A percentile compares a stretch with the other conserved stretches of the same genome.
Conservation (phyloP, 1,284 basidiomycete species). For the Ceratobasidium sp. region DNA sequence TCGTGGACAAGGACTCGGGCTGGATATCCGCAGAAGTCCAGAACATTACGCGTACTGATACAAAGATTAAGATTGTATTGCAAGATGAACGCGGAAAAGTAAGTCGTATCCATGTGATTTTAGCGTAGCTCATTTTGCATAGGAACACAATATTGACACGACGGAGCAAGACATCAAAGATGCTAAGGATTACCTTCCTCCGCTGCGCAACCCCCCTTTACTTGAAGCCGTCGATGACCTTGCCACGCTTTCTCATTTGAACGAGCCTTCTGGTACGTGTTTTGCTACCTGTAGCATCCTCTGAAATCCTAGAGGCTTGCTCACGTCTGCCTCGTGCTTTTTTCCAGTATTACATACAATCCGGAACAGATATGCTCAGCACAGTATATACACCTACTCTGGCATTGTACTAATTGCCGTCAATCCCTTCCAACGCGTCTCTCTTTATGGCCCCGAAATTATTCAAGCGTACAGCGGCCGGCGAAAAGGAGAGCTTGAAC, state of each 20-base stretch:
- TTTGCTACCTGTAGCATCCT: background rate
- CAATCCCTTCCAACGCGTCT: constrained; percentile 96
- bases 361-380: constrained; percentile 94
- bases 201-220: constrained; percentile 94
- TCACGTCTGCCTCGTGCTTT: constrained; percentile 7
- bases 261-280: constrained; percentile 90
- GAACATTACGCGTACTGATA: constrained; percentile 65
- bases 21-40: constrained; percentile 91
- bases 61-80: constrained; percentile 77
- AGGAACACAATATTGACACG: constrained; percentile 84
- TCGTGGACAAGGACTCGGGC: constrained; percentile 90
- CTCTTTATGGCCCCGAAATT: constrained; percentile 93
- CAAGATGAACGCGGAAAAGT: constrained; percentile 90
- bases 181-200: constrained; percentile 81
- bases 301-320: too few species aligned
- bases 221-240: constrained; percentile 98
- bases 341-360: constrained; percentile 92
- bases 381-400: constrained; percentile 98
- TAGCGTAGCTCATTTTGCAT: constrained; percentile 20
- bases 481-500: constrained; percentile 93
- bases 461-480: constrained; percentile 97
- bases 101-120: constrained; percentile 40
- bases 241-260: constrained; percentile 96
- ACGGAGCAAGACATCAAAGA: constrained; percentile 80
- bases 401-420: constrained; percentile 98